Evolutionary conservation across 164 flowering plant species (phyloP), one percentile per base, ranked within the genome.

Genomic region (Annona squamosa): DNA sequence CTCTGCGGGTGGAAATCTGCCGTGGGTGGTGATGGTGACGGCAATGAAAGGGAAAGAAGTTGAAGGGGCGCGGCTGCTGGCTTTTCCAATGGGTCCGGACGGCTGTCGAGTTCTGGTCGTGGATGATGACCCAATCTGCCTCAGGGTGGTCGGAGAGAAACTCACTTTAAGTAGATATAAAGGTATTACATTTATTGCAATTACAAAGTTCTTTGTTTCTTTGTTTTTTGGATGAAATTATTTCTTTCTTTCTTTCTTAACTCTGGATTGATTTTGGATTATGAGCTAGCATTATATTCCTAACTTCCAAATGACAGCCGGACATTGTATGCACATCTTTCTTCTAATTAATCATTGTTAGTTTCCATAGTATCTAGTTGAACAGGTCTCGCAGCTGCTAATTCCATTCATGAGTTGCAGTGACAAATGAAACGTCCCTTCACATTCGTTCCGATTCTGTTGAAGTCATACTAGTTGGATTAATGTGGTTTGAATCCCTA

Each of bases 91-190:
- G 13, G 45, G 63, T 37, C 74, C 74, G 3, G 42, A 45, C 0
- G 74, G 74, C 46, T 42, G 63, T 7, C 56, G 74, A 9, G 57
- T 72, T 72, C 46, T 72, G 17, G 74, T 72, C 46, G 74, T 72
- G 5, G 74, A 72, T 19, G 74, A 64, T 4, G 74, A 72, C 46
- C 68, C 67, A 5, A 48, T 61, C 3, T 72, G 62, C 26, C 74
- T 72, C 6, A 46, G n/a, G 45, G 18, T 65, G 3, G 46, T 64
- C 4, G 57, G 64, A 44, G 44, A 46, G 61, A 63, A 63, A 68
- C 74, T 72, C 13, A n/a, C 12, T 43, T 17, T 16, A 10, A 45
- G 74, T 41, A 63, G 44, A 63, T 72, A 72, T 64, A 44, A 72
- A 72, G 74, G 74, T 72, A 71, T 66, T 13, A 10, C 9, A 10